A percentile compares a stretch with the other conserved stretches of the same genome.
These are phyloP conservation scores for Serendipita sp. DNA, from an alignment of 768 basidiomycete genomes.

Conservation along the genomic window DNA sequence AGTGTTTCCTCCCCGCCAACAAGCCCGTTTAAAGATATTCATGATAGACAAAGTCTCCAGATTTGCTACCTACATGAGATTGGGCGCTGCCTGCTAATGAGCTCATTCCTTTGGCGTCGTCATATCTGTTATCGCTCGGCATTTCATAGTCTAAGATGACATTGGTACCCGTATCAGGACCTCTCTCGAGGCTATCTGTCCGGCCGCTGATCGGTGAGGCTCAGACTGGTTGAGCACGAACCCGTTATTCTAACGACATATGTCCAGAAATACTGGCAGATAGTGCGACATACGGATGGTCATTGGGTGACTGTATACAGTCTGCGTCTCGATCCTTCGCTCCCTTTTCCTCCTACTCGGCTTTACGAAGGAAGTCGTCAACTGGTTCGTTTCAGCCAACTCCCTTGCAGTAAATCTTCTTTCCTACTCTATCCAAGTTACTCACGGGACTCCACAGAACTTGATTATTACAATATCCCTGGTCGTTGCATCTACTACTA, in stretches of 20 bases:
- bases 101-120: conserved; percentile 30
- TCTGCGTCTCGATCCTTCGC: conserved; percentile 50
- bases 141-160: conserved; percentile 76
- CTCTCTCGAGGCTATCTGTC: conserved; percentile 74
- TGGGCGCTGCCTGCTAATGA: background rate
- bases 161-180: conserved; percentile 83
- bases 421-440: background rate
- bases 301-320: conserved; percentile 76
- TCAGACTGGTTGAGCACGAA: background rate
- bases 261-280: conserved; percentile 53
- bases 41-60: too few species aligned
- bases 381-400: conserved; percentile 23
- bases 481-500: conserved; percentile 56
- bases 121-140: conserved; percentile 80
- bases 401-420: conserved; percentile 19
- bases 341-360: conserved; percentile 63
- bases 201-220: conserved; percentile 69
- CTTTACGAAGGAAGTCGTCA: conserved; percentile 56
- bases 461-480: conserved; percentile 58
- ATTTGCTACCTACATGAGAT: background rate
- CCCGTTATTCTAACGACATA: background rate
- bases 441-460: conserved; percentile 20
- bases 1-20: too few species aligned
- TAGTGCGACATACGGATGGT: conserved; percentile 58
- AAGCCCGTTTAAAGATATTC: too few species aligned